Percentiles rank a stretch among this genome's conserved stretches.
phyloP scores from a whole-genome alignment of 2,329 filamentous ascomycete genomes.

The Aspergillus pseudoterreus region DNA sequence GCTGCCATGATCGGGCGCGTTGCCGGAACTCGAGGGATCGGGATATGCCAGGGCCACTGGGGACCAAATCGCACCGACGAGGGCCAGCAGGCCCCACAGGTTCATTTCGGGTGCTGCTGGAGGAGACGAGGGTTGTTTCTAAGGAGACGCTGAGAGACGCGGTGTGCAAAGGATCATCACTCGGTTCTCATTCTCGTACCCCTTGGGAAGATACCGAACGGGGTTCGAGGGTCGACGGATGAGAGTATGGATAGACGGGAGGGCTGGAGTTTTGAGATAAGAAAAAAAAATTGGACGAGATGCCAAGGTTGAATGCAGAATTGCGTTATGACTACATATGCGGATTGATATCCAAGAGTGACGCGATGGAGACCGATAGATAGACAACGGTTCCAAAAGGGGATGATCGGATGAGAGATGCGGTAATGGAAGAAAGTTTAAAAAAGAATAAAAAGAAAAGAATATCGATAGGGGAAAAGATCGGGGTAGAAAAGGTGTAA shows the following conservation, averaged over 20 bases:
- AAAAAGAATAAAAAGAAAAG: neutral
- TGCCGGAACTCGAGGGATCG: neutral
- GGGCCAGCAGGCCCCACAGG: conserved; percentile 14
- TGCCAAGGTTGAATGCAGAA: neutral
- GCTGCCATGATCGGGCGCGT: conserved; percentile 7
- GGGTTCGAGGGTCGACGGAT: neutral
- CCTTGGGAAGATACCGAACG: neutral
- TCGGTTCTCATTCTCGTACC: conserved; percentile 15
- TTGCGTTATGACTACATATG: neutral
- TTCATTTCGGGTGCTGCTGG: conserved; percentile 17
- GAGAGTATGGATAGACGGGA: neutral
- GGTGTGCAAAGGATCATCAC: conserved; percentile 5
- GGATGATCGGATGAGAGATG: neutral
- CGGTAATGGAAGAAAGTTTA: neutral
- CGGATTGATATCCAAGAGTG: neutral
- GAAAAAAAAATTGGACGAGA: neutral
- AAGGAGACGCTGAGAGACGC: neutral
- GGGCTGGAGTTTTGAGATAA: neutral
- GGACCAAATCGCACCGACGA: conserved; percentile 18
- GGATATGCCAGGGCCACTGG: conserved; percentile 16
- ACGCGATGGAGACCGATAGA: neutral
- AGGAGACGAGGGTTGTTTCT: neutral
- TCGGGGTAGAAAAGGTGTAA: neutral
- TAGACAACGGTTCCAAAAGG: neutral
- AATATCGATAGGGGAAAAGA: neutral